These are phyloP conservation scores for Axilococcus clingmanii DNA, from an alignment of 139 green algal species.

Conservation along the genomic window DNA sequence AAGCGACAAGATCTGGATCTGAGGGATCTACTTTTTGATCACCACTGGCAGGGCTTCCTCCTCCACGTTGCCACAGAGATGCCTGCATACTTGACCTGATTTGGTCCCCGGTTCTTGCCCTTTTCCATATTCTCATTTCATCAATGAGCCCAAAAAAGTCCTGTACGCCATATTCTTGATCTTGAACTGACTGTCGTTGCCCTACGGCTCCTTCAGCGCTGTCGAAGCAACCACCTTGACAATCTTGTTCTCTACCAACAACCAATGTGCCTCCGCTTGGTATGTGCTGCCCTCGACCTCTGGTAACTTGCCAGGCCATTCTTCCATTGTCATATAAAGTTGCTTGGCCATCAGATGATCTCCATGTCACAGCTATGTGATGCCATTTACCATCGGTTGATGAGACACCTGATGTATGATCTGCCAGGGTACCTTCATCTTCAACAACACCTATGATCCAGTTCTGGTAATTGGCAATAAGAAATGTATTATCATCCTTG, in stretches of 20 bases:
- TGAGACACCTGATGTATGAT: constrained; percentile 60
- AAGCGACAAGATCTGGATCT: constrained; percentile 57
- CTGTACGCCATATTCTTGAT: constrained; percentile 69
- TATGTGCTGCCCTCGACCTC: constrained; percentile 53
- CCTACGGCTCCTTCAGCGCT: constrained; percentile 46
- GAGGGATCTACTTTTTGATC: constrained; percentile 27
- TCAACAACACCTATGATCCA: constrained; percentile 79
- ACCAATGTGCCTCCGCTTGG: constrained; percentile 73
- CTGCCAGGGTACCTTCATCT: constrained; percentile 59
- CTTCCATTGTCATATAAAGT: constrained; percentile 73
- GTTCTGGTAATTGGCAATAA: constrained; percentile 81
- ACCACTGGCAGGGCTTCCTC: neutral
- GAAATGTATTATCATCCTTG: constrained; percentile 68
- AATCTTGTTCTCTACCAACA: constrained; percentile 80
- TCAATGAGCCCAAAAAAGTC: constrained; percentile 72
- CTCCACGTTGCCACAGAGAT: neutral
- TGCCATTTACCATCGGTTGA: constrained; percentile 77
- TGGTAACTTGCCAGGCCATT: constrained; percentile 53
- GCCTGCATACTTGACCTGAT: constrained; percentile 17
- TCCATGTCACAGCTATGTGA: constrained; percentile 77
- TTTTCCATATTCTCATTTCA: constrained; percentile 72
- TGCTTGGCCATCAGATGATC: constrained; percentile 36
- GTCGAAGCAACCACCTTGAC: constrained; percentile 79
- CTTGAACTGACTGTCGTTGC: constrained; percentile 12
- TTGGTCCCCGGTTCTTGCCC: constrained; percentile 52